These are phyloP conservation scores for Sindora glabra DNA, from an alignment of 306 rosid genomes.

Conservation along the genomic window DNA sequence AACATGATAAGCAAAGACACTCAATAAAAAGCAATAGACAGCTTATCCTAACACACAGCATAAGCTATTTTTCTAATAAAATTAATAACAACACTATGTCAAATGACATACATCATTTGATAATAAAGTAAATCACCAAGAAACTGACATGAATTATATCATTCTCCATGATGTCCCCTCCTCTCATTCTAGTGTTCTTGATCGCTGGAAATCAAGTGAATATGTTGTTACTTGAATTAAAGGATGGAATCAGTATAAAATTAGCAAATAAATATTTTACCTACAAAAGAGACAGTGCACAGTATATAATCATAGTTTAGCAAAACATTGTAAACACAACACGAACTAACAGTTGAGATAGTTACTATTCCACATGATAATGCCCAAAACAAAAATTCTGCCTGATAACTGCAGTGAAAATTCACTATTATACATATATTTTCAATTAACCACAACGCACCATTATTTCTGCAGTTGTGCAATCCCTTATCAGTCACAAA, in stretches of 20 bases:
- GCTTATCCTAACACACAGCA: background rate
- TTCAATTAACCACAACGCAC: background rate
- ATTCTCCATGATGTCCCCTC: conserved; percentile 66
- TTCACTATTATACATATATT: background rate
- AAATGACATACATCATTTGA: conserved; percentile 4
- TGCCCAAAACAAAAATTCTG: too few relatives aligned
- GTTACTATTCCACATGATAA: background rate
- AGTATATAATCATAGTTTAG: background rate
- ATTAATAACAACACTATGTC: background rate
- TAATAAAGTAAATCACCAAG: conserved; percentile 8
- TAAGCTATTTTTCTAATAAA: background rate
- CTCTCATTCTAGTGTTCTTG: conserved; percentile 66
- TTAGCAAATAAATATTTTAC: conserved; percentile 30
- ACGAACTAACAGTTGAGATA: background rate
- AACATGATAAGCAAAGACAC: background rate
- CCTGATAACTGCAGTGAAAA: too few relatives aligned
- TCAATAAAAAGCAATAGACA: background rate
- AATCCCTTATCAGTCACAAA: background rate
- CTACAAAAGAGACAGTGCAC: conserved; percentile 19
- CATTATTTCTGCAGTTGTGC: background rate
- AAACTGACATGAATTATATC: conserved; percentile 74
- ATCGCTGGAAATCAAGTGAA: conserved; percentile 80
- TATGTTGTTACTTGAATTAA: conserved; percentile 38
- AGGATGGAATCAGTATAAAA: conserved; percentile 33
- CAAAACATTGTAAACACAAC: conserved; percentile 5